phyloP scores from a whole-genome alignment of 805 yeast species.

The Hemisphaericaspora nanyangensis region DNA sequence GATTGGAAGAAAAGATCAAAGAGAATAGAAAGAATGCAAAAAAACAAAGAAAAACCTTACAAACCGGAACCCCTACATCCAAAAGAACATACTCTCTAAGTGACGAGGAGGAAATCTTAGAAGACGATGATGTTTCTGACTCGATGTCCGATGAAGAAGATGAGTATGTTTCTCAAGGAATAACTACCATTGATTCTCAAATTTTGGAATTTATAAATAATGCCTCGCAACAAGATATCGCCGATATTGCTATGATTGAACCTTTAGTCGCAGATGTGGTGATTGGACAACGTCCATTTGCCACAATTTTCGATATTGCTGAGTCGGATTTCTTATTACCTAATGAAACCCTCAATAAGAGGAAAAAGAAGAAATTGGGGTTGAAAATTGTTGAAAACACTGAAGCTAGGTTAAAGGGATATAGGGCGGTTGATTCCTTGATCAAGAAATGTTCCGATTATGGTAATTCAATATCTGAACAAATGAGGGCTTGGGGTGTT shows the following conservation, averaged over 20 bases:
- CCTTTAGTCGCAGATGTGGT: slow-evolving; percentile 63
- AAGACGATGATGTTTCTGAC: slow-evolving; percentile 44
- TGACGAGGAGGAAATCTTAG: slow-evolving; percentile 39
- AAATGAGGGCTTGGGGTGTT: slow-evolving; percentile 89
- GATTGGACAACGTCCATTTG: slow-evolving; percentile 68
- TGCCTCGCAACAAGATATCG: slow-evolving; percentile 69
- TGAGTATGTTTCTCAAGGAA: slow-evolving; percentile 29
- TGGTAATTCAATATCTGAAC: slow-evolving; percentile 65
- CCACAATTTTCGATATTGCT: slow-evolving; percentile 54
- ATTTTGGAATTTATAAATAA: slow-evolving; percentile 75
- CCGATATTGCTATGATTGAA: slow-evolving; percentile 73
- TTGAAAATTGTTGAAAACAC: slow-evolving; percentile 71
- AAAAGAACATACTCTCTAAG: slow-evolving; percentile 13
- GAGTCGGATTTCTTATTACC: slow-evolving; percentile 47
- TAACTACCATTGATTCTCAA: slow-evolving; percentile 55
- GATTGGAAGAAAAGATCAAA: slow-evolving; percentile 35
- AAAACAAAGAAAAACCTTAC: slow-evolving; percentile 4
- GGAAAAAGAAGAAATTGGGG: slow-evolving; percentile 55
- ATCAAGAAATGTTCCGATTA: slow-evolving; percentile 77
- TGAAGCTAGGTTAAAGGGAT: slow-evolving; percentile 72
- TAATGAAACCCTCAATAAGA: slow-evolving; percentile 36
- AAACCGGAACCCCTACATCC: neutral
- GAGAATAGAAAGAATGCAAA: slow-evolving; percentile 26
- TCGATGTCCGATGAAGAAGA: slow-evolving; percentile 48
- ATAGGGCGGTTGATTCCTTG: slow-evolving; percentile 91